These are phyloP conservation scores for Pelargonium myrrhifolium DNA, from an alignment of 441 rosid species.

Conservation along the genomic window DNA sequence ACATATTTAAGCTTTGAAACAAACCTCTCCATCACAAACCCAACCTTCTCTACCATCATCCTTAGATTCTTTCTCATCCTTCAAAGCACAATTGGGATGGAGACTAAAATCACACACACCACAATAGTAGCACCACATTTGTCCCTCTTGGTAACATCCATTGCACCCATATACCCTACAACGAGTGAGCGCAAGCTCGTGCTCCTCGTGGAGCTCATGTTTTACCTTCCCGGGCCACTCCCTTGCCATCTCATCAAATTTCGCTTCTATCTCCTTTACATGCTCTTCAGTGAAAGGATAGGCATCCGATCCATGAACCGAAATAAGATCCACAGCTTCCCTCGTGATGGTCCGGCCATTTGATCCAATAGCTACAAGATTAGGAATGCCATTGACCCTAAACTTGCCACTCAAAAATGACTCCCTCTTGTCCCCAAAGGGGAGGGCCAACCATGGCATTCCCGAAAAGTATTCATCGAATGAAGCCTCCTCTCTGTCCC, in stretches of 20 bases:
- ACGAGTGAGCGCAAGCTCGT: slow-evolving; percentile 20
- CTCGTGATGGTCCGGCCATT: slow-evolving; percentile 19
- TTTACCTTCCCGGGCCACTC: slow-evolving; percentile 31
- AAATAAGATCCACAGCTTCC: neutral
- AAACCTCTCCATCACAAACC: slow-evolving; percentile 16
- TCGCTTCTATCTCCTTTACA: neutral
- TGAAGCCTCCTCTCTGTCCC: slow-evolving; percentile 32
- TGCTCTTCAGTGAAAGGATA: neutral
- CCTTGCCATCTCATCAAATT: slow-evolving; percentile 1
- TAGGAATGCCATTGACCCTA: slow-evolving; percentile 27
- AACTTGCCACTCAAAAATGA: slow-evolving; percentile 19
- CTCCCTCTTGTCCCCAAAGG: slow-evolving; percentile 27
- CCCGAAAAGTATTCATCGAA: slow-evolving; percentile 26
- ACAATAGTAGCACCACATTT: slow-evolving; percentile 21
- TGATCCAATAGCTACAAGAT: slow-evolving; percentile 29
- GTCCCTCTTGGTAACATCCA: slow-evolving; percentile 19
- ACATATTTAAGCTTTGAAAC: slow-evolving; percentile 9
- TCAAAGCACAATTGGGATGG: slow-evolving; percentile 25
- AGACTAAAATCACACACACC: slow-evolving; percentile 24
- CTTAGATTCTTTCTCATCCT: slow-evolving; percentile 5
- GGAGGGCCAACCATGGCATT: slow-evolving; percentile 42
- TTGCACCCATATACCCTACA: slow-evolving; percentile 16
- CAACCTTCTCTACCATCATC: slow-evolving; percentile 7
- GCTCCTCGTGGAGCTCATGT: slow-evolving; percentile 22
- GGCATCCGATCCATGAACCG: neutral